A percentile compares a stretch with the other conserved stretches of the same genome.
Evolutionary conservation across 768 basidiomycete species (phyloP).

Genomic region (Cubamyces lactineus): DNA sequence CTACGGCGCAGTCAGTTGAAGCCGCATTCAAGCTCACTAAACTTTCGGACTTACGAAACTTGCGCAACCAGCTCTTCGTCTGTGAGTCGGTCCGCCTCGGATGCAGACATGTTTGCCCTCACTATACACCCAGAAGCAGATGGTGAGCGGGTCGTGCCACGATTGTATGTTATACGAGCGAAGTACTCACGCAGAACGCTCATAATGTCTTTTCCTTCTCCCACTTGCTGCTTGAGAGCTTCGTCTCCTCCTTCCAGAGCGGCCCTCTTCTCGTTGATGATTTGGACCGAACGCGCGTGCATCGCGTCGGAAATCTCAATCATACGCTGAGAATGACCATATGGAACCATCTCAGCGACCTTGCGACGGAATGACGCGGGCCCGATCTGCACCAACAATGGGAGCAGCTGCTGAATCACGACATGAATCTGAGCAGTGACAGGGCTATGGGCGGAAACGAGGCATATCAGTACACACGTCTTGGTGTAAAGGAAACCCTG

Average conservation of each 20-base stretch:
- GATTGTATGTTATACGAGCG: background rate
- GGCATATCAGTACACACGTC: too few species aligned
- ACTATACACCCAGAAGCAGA: slow-evolving; percentile 30
- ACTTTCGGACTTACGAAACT: slow-evolving; percentile 27
- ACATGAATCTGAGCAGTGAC: background rate
- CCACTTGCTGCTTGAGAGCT: slow-evolving; percentile 36
- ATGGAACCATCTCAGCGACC: slow-evolving; percentile 39
- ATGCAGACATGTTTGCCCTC: slow-evolving; percentile 40
- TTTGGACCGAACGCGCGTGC: slow-evolving; percentile 37
- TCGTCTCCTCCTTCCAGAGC: slow-evolving; percentile 40
- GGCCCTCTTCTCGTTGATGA: slow-evolving; percentile 42
- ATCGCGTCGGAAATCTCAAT: slow-evolving; percentile 40
- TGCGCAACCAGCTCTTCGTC: slow-evolving; percentile 43
- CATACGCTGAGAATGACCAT: slow-evolving; percentile 36
- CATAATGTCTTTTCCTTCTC: slow-evolving; percentile 48
- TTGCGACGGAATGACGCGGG: slow-evolving; percentile 36
- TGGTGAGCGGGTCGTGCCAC: background rate
- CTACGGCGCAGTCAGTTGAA: slow-evolving; percentile 10
- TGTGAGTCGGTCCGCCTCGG: slow-evolving; percentile 13
- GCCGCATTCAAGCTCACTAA: background rate
- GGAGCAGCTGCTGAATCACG: slow-evolving; percentile 12
- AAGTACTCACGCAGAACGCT: slow-evolving; percentile 46
- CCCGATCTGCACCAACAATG: slow-evolving; percentile 16
- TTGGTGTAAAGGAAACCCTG: too few species aligned
- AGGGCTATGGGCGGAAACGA: background rate